Evolutionary conservation across 495 filamentous ascomycete genomes (phyloP).

Genomic region (Neurospora terricola): DNA sequence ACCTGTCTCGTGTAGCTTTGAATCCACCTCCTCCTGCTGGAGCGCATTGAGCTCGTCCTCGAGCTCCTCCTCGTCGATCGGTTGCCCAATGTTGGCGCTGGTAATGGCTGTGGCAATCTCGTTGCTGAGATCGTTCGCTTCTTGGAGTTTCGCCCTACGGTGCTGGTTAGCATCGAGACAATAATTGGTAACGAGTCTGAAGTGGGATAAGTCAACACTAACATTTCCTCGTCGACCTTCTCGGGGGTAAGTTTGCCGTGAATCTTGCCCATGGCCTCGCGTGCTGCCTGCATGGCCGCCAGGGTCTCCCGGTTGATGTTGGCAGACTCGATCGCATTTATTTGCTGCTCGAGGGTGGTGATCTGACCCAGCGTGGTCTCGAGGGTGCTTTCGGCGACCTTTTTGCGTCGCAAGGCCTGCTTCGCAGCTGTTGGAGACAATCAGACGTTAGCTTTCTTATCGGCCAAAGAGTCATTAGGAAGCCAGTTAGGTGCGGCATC

Average conservation of each 20-base stretch:
- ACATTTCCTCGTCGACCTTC: constrained; percentile 94
- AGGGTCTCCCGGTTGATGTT: constrained; percentile 98
- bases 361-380: constrained; percentile 86
- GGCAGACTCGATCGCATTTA: constrained; percentile 92
- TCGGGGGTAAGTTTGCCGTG: constrained; percentile 84
- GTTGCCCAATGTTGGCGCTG: constrained; percentile 54
- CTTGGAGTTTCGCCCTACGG: constrained; percentile 77
- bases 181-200: not conserved
- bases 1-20: constrained; percentile 87
- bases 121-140: constrained; percentile 85
- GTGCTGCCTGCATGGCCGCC: constrained; percentile 83
- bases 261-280: constrained; percentile 81
- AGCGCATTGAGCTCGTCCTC: constrained; percentile 67
- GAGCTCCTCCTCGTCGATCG: constrained; percentile 78
- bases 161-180: constrained; percentile 13
- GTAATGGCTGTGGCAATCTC: constrained; percentile 85
- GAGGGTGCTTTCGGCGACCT: constrained; percentile 80
- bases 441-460: constrained; percentile 9
- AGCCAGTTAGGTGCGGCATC: constrained; percentile 11
- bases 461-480: not conserved
- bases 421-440: constrained; percentile 58
- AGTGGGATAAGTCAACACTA: constrained; percentile 29
- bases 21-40: constrained; percentile 80
- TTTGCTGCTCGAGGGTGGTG: constrained; percentile 85
- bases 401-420: constrained; percentile 88